Percentiles rank a stretch among this genome's conserved stretches.
Evolutionary conservation across 768 basidiomycete species (phyloP).

Genomic region (Termitomyces sp.): DNA sequence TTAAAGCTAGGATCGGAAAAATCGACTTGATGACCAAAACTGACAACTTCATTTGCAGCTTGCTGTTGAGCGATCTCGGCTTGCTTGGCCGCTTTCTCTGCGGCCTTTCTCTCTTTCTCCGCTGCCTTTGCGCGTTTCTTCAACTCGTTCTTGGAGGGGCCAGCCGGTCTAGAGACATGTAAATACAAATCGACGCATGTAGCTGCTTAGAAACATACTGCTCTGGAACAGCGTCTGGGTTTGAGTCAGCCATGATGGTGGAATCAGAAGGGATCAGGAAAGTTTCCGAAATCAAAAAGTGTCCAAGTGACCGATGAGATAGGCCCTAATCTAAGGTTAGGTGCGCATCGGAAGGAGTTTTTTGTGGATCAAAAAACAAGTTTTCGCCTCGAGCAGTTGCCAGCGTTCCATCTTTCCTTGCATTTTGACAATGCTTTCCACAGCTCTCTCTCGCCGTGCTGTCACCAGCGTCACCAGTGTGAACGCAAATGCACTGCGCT

Average conservation of each 20-base stretch:
- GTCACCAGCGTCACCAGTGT: slow-evolving; percentile 31
- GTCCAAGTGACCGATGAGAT: slow-evolving; percentile 6
- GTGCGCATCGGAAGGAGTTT: neutral
- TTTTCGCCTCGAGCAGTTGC: neutral
- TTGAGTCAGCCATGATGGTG: slow-evolving; percentile 10
- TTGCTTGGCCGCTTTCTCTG: slow-evolving; percentile 79
- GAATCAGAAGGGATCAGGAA: slow-evolving; percentile 1
- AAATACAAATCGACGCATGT: neutral
- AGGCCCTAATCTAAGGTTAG: slow-evolving; percentile 18
- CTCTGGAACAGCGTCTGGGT: slow-evolving; percentile 1
- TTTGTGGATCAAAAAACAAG: neutral
- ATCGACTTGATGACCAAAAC: slow-evolving; percentile 11
- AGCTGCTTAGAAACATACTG: slow-evolving; percentile 1
- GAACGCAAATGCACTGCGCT: slow-evolving; percentile 30
- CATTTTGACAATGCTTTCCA: slow-evolving; percentile 37
- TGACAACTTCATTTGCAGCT: slow-evolving; percentile 59
- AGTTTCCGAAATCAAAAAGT: no score
- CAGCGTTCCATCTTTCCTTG: slow-evolving; percentile 17
- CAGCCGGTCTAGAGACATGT: slow-evolving; percentile 22
- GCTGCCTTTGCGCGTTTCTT: slow-evolving; percentile 90
- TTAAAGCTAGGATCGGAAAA: neutral
- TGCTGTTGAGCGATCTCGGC: slow-evolving; percentile 66
- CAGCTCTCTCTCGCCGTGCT: slow-evolving; percentile 46
- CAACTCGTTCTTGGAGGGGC: slow-evolving; percentile 79
- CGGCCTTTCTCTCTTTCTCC: slow-evolving; percentile 86